Base-by-base conservation (phyloP, 495 filamentous ascomycete species). In the Evernia prunastri region DNA sequence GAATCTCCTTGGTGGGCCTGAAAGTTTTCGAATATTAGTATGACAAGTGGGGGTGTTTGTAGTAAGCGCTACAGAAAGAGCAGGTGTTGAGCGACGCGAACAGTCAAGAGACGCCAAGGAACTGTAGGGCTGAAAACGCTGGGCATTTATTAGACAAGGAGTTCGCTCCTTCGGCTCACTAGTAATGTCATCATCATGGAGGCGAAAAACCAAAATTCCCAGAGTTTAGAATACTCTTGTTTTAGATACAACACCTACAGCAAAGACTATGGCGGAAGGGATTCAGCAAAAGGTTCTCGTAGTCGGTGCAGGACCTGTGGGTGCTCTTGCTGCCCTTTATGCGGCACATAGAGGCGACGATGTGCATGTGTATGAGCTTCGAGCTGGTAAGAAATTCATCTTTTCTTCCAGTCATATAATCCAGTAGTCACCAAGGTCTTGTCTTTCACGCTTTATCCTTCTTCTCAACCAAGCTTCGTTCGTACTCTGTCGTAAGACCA, bases 311-410 rank as follows among this genome's bases (percentile, higher is more conserved):
- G 94, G 94, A 2, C 94, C 94, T 0, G 94, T 97, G 18, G 94
- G 94, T 5, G 89, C 92, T 12, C 80, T 99, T 33, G 90, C 93
- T 11, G 94, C 91, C 23, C 78, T 99, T 15, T 99, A 97, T 77
- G 92, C 94, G 59, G 92, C 92, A 2, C 81, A 86, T 65, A 79
- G 91, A 70, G 92, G 90, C 40, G 84, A 96, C 72, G 79, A 92
- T 69, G 94, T 99, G 7, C 91, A 97, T 71, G 80, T 99, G 63
- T 99, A 97, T 75, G 94, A 99, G 73, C 78, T 97, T 65, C 84
- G 94, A 69, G 86, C 86, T 78, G 93, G 93, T 96, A 80, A 73
- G 89, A 76, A 53, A 12, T n/a, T 37, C 9, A n/a, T n/a, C n/a
- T n/a, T 63, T 18, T 56, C 59, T 36, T 65, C 58, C 37, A 20